A percentile compares a stretch with the other conserved stretches of the same genome.
phyloP scores from a whole-genome alignment of 2,329 filamentous ascomycete species.

The Cladosporium sp. region DNA sequence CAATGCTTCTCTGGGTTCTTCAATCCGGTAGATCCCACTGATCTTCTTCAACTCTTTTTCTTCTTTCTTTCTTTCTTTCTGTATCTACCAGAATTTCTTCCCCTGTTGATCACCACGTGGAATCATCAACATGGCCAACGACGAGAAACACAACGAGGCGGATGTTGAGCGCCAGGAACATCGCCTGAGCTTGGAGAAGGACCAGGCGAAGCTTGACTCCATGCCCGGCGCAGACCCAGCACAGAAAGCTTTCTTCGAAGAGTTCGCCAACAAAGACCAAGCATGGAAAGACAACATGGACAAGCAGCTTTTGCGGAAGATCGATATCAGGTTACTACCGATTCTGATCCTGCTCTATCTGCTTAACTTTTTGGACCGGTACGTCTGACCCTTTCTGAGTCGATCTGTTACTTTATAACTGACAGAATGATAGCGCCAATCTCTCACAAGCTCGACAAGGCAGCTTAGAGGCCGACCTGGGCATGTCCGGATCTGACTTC shows the following conservation, averaged over 20 bases:
- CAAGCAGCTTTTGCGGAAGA: constrained; percentile 59
- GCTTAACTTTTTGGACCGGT: constrained; percentile 62
- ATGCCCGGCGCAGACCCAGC: constrained; percentile 1
- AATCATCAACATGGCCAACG: background rate
- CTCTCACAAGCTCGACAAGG: constrained; percentile 53
- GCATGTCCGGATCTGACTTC: constrained; percentile 53
- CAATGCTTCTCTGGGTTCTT: constrained; percentile 1
- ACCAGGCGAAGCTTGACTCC: background rate
- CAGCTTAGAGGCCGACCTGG: constrained; percentile 49
- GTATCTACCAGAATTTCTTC: background rate
- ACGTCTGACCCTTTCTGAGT: constrained; percentile 8
- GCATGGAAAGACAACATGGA: constrained; percentile 35
- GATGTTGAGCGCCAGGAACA: constrained; percentile 10
- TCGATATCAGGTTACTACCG: constrained; percentile 63
- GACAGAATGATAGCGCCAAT: constrained; percentile 45
- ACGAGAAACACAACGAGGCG: constrained; percentile 3
- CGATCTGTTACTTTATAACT: background rate
- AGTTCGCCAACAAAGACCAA: constrained; percentile 10
- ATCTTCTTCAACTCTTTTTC: background rate
- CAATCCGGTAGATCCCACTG: constrained; percentile 3
- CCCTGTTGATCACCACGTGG: background rate
- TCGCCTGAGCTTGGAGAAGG: constrained; percentile 9
- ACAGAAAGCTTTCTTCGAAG: constrained; percentile 6
- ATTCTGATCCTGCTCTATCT: constrained; percentile 72
- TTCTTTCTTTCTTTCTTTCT: background rate